phyloP scores from a whole-genome alignment of 345 rosid species.

The Populus pruinosa region DNA sequence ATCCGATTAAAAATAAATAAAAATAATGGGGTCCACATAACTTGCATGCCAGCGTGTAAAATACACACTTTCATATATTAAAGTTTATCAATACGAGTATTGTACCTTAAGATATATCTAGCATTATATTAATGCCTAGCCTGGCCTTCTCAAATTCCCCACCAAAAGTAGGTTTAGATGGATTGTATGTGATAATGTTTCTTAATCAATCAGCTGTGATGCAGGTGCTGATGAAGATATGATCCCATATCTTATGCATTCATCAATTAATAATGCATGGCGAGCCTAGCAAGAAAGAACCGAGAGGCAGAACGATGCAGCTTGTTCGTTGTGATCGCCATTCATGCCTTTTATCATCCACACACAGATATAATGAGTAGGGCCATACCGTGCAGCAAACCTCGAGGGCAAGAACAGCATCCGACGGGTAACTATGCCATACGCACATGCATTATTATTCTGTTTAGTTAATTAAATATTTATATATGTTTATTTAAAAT shows the following conservation, averaged over 20 bases:
- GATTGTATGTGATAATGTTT: neutral
- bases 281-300: slow-evolving; percentile 10
- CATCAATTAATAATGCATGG: slow-evolving; percentile 5
- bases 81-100: neutral
- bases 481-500: no score
- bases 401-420: no score
- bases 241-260: slow-evolving; percentile 2
- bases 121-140: neutral
- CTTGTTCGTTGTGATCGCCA: neutral
- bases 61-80: neutral
- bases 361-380: neutral
- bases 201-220: slow-evolving; percentile 12
- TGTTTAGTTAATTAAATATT: no score
- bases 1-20: neutral
- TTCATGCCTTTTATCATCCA: neutral
- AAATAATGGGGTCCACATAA: slow-evolving; percentile 10
- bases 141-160: neutral
- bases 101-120: neutral
- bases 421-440: no score
- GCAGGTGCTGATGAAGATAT: neutral
- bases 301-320: neutral
- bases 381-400: no score
- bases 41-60: slow-evolving; percentile 31
- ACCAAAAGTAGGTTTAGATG: neutral
- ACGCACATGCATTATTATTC: no score